phyloP scores from a whole-genome alignment of 441 rosid genomes.

The Corymbia citriodora region DNA sequence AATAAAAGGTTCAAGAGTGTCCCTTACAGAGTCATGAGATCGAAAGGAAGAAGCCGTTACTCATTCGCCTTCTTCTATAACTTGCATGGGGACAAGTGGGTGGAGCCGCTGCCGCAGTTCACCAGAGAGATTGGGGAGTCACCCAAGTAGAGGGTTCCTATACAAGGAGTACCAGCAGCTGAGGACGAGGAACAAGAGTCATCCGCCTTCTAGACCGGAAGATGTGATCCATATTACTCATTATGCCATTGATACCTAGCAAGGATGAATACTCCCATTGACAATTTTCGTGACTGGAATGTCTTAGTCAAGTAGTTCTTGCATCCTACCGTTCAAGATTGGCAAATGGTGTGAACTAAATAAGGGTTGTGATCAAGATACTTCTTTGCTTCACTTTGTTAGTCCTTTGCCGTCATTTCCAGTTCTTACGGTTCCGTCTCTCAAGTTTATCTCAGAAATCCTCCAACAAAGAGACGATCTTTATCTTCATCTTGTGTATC shows the following conservation, averaged over 20 bases:
- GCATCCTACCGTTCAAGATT: not conserved
- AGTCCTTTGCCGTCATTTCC: not conserved
- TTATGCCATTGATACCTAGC: slow-evolving; percentile 14
- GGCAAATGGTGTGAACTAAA: not conserved
- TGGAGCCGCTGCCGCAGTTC: slow-evolving; percentile 40
- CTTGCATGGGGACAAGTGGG: slow-evolving; percentile 40
- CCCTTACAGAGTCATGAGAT: slow-evolving; percentile 42
- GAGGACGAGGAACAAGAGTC: slow-evolving; percentile 43
- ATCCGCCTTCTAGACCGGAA: slow-evolving; percentile 35
- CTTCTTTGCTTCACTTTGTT: not conserved
- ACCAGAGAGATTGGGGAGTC: slow-evolving; percentile 29
- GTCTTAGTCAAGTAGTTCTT: not conserved
- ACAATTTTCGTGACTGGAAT: not conserved
- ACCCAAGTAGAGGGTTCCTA: slow-evolving; percentile 31
- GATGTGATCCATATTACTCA: slow-evolving; percentile 38
- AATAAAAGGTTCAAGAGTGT: slow-evolving; percentile 46
- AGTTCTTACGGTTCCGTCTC: not conserved
- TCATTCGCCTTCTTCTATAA: slow-evolving; percentile 45
- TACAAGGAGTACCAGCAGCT: slow-evolving; percentile 29
- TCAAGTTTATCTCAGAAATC: not conserved
- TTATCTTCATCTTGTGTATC: not conserved
- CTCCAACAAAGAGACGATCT: not conserved
- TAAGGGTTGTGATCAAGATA: not conserved
- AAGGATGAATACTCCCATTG: not conserved
- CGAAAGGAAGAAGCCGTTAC: slow-evolving; percentile 21